These are phyloP conservation scores for Penicillium lagena DNA, from an alignment of 495 filamentous ascomycete genomes.

Conservation along the genomic window DNA sequence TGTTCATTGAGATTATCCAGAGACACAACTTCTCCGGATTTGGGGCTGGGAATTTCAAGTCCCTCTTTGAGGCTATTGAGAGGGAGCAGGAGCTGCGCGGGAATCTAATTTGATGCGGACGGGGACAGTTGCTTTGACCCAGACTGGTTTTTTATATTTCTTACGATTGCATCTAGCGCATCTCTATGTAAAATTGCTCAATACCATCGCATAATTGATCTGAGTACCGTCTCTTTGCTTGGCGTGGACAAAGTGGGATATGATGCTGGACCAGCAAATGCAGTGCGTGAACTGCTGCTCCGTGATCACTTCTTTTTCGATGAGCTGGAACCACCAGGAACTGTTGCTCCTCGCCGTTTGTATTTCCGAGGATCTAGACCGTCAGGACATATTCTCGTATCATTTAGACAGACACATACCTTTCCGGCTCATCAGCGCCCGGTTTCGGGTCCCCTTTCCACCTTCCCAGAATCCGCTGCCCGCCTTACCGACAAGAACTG, in stretches of 20 bases:
- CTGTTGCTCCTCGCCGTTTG: conserved; percentile 38
- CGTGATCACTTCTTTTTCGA: conserved; percentile 22
- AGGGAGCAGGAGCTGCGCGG: conserved; percentile 77
- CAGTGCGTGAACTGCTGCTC: too few species aligned
- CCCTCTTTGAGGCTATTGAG: conserved; percentile 88
- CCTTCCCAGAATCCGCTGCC: conserved; percentile 88
- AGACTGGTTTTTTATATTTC: conserved; percentile 3
- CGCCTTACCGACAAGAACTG: conserved; percentile 61
- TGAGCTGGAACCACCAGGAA: conserved; percentile 20
- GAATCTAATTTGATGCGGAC: conserved; percentile 50
- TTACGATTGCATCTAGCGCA: background rate
- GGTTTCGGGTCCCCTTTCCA: conserved; percentile 76
- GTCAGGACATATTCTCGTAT: background rate
- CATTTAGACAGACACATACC: conserved; percentile 23
- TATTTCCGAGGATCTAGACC: conserved; percentile 61
- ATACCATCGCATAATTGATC: background rate
- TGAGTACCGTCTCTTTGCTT: too few species aligned
- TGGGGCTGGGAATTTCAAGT: conserved; percentile 93
- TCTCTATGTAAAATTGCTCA: background rate
- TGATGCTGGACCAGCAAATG: too few species aligned
- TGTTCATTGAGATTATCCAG: conserved; percentile 93
- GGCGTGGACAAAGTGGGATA: too few species aligned
- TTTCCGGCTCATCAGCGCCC: conserved; percentile 62
- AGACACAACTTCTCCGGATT: conserved; percentile 81
- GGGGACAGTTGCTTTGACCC: too few species aligned